Base-by-base conservation (phyloP, 1,284 basidiomycete genomes). In the Puccinia polysora region DNA sequence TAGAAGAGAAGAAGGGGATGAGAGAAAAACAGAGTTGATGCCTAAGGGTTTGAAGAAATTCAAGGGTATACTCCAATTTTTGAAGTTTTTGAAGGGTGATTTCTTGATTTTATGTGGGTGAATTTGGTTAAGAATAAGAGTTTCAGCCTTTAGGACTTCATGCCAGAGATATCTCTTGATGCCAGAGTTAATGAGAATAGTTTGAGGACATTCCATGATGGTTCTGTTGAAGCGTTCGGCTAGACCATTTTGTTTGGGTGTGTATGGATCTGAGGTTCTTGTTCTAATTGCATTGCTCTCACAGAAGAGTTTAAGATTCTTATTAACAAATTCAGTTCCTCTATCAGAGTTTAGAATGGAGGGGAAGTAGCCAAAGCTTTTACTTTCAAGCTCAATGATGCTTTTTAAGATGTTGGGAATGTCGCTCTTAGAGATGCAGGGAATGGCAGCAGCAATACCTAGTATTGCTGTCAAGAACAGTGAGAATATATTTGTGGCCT, bases 291-390 rank as follows among this genome's bases (percentile, higher is more conserved):
- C 2, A 20, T 63, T 8, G 8, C 28, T 12, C 18, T 6, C 3
- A 40, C 45, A 63, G 25, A 45, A 47, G 4, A 28, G 15, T 6
- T 47, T 14, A 4, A 63, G n/a, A n/a, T 15, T 40, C 7, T 12
- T 28, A 34, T 63, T 63, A 10, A 23, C 7, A 25, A 63, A 63
- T 63, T 63, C 60, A 4, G 60, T 45, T 4, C 60, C 60, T 15
- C 45, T 7, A n/a, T 63, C 60, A 2, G 60, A 63, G 40, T 47
- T 28, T 4, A 63, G 18, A 40, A 34, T 40, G 2, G 40, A 3
- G 2, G 60, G 60, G 18, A 45, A 49, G 23, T 28, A 47, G 4
- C 45, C 40, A 8, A 49, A 15, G 1, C 25, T 6, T 20, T 63
- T 63, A 1, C 28, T 36, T 63, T 63, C 45, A 10, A 63, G 5